Base-by-base conservation (phyloP, 1,284 basidiomycete genomes). In the Mycosarcoma maydis region DNA sequence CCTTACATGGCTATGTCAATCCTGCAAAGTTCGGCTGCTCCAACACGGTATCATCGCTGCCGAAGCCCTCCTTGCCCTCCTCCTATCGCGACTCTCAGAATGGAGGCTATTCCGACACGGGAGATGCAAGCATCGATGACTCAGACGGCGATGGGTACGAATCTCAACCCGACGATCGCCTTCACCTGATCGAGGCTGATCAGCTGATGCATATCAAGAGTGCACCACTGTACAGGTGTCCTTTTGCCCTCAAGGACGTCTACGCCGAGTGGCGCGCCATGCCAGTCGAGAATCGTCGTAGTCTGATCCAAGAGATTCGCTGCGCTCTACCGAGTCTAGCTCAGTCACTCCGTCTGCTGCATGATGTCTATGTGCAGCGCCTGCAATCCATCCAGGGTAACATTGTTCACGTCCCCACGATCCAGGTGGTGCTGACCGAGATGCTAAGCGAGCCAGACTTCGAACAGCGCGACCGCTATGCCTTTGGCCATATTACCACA, bases 241-340 rank as follows among this genome's bases (percentile, higher is more conserved):
- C 58, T 3, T 68, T 68, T 42, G 65, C 65, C 10, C 50, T 68
- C 50, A 61, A 58, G 27, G 65, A 68, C 26, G 65, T 68, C 22
- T 62, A 61, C 27, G 50, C 58, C 13, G 54, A 68, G 14, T 62
- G 65, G 65, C 34, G 42, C 1, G 44, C 23, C 19, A 57, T 54
- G 53, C n/a, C 58, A 0, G 14, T 62, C 20, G 41, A 58, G 11
- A 27, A 39, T 11, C 53, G 65, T 4, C 41, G 29, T 8, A 16
- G 24, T 0, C 16, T 68, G 29, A 29, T 68, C 10, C 37, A 40
- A 33, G 58, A 62, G 23, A 38, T 68, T 10, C 49, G 59, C 14
- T 26, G 45, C 19, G 58, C 52, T 9, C 34, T 68, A 10, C 65
- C 65, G 1, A 51, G 41, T 14, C 27, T 38, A 4, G 36, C 46